Conservation (phyloP, 441 rosid species). For the Jatropha multifida region DNA sequence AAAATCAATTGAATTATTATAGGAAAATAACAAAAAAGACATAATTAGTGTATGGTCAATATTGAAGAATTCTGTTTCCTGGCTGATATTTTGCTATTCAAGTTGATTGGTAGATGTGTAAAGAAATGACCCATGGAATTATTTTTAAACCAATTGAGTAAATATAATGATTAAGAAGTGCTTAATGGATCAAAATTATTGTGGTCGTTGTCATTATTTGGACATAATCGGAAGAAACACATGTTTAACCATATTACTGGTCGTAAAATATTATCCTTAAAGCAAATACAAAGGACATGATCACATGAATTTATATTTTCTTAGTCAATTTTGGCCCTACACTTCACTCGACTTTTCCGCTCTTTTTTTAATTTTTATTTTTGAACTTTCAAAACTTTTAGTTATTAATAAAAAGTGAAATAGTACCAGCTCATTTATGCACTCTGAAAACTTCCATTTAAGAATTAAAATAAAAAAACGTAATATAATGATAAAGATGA, state of each 20-base stretch:
- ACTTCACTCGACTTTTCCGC: background rate
- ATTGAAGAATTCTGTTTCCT: background rate
- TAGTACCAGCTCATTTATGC: too few species aligned
- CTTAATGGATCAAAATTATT: constrained; percentile 1
- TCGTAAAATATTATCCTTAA: background rate
- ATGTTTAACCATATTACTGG: constrained; percentile 5
- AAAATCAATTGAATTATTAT: background rate
- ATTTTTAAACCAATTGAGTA: background rate
- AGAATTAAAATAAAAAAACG: too few species aligned
- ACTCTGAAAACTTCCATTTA: too few species aligned
- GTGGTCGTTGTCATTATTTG: constrained; percentile 13
- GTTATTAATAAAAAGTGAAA: too few species aligned
- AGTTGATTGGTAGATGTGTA: background rate
- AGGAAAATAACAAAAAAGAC: background rate
- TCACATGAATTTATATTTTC: background rate
- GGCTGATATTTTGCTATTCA: too few species aligned
- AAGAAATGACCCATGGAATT: background rate
- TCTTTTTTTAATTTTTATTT: background rate
- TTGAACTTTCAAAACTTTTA: background rate
- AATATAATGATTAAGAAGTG: background rate
- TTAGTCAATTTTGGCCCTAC: background rate
- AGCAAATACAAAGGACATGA: background rate
- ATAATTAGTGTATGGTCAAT: background rate
- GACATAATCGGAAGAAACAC: constrained; percentile 1
- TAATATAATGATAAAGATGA: too few species aligned